These are phyloP conservation scores for Trifolium subterraneum DNA, from an alignment of 306 rosid genomes.

Conservation along the genomic window DNA sequence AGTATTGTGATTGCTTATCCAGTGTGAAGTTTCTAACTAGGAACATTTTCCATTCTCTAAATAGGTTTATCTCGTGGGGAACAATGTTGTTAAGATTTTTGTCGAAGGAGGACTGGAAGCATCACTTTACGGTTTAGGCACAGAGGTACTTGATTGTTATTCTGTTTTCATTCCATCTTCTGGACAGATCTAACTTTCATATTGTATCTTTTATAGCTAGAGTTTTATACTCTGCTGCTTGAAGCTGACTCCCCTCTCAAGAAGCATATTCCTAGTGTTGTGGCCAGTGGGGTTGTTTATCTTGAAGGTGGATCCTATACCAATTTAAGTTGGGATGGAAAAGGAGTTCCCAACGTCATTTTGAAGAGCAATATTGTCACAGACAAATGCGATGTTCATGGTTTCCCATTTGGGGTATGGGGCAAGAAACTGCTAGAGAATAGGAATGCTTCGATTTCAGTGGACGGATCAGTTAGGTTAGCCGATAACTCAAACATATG, in stretches of 20 bases:
- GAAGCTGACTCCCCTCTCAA: constrained; percentile 71
- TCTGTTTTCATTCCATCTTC: constrained; percentile 38
- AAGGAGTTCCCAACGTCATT: constrained; percentile 67
- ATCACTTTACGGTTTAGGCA: constrained; percentile 81
- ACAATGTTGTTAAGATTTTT: constrained; percentile 73
- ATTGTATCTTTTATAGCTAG: constrained; percentile 66
- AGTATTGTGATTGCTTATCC: constrained; percentile 32
- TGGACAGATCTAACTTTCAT: constrained; percentile 43
- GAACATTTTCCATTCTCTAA: constrained; percentile 40
- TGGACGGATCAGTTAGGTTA: constrained; percentile 40
- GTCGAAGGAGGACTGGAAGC: constrained; percentile 92
- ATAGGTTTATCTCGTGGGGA: constrained; percentile 81
- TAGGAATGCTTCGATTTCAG: constrained; percentile 65
- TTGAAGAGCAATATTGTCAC: constrained; percentile 57
- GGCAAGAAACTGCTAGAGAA: constrained; percentile 66
- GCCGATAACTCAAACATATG: constrained; percentile 59
- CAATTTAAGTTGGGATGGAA: constrained; percentile 85
- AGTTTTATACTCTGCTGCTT: constrained; percentile 67
- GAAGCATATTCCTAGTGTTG: constrained; percentile 70
- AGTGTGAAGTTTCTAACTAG: constrained; percentile 33
- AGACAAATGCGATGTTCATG: constrained; percentile 47
- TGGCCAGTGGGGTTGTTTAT: constrained; percentile 80
- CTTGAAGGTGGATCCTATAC: constrained; percentile 68
- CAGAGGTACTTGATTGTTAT: constrained; percentile 69
- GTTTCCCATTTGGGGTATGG: constrained; percentile 81